phyloP scores from a whole-genome alignment of 352 stramenopile species.

The Pythium chondricola region DNA sequence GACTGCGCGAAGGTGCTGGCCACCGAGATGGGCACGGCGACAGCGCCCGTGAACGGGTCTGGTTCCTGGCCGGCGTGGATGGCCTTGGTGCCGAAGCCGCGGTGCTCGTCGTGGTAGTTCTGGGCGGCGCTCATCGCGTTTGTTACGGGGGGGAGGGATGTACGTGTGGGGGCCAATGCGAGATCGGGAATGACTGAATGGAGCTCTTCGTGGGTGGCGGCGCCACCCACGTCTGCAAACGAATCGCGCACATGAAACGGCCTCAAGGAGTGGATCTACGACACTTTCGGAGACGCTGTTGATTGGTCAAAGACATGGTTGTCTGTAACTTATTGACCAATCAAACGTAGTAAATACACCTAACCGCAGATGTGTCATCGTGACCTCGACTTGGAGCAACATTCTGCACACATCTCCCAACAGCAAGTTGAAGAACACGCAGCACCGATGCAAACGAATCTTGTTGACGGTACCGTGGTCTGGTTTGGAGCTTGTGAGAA shows the following conservation, averaged over 20 bases:
- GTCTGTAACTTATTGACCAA: not conserved
- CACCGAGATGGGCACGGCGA: constrained; percentile 89
- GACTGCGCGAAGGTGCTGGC: constrained; percentile 87
- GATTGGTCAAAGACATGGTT: constrained; percentile 7
- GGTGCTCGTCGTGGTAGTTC: constrained; percentile 72
- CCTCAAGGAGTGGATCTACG: constrained; percentile 7
- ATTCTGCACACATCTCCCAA: constrained; percentile 8
- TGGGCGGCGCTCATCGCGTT: constrained; percentile 41
- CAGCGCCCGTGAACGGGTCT: constrained; percentile 69
- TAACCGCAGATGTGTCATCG: constrained; percentile 9
- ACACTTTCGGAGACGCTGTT: not conserved
- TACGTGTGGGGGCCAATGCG: not conserved
- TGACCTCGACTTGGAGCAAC: constrained; percentile 1
- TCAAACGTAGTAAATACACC: constrained; percentile 1
- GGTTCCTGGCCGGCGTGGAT: constrained; percentile 82
- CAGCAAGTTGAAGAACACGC: constrained; percentile 17
- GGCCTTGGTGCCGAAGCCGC: constrained; percentile 73
- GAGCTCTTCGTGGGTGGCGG: too few species aligned
- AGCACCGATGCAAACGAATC: not conserved
- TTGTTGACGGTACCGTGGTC: too few species aligned
- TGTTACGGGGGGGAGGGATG: not conserved
- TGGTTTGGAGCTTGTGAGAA: too few species aligned
- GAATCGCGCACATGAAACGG: constrained; percentile 11
- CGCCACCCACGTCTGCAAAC: constrained; percentile 9
- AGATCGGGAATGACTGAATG: constrained; percentile 7